Conservation (phyloP, 2,329 filamentous ascomycete genomes). For the Fusarium sp. region DNA sequence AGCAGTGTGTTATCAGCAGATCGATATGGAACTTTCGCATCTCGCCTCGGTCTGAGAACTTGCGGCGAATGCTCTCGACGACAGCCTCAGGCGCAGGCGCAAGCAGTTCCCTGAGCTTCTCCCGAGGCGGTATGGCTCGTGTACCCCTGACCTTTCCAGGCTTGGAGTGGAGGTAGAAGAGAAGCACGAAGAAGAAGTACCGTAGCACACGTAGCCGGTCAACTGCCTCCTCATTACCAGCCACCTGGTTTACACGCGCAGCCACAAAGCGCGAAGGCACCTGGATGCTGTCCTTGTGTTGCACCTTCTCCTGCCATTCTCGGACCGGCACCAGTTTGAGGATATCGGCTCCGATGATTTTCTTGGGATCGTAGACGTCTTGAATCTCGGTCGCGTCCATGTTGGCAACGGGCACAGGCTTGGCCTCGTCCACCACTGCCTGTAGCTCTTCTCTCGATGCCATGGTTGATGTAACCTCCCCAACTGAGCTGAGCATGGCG, state of each 20-base stretch:
- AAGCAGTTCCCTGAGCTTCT: conserved; percentile 69
- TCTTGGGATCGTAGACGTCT: conserved; percentile 76
- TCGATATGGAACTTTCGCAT: conserved; percentile 79
- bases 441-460: conserved; percentile 74
- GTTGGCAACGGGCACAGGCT: conserved; percentile 79
- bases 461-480: conserved; percentile 71
- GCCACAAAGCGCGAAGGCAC: conserved; percentile 73
- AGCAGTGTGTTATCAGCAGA: conserved; percentile 78
- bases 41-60: conserved; percentile 71
- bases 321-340: conserved; percentile 75
- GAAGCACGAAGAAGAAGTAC: conserved; percentile 68
- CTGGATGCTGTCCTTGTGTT: conserved; percentile 66
- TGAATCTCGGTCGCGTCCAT: conserved; percentile 72
- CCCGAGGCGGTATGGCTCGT: conserved; percentile 66
- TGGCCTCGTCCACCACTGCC: conserved; percentile 71
- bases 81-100: conserved; percentile 69
- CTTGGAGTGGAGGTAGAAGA: conserved; percentile 62
- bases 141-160: conserved; percentile 60
- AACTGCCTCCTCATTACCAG: conserved; percentile 64
- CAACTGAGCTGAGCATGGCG: conserved; percentile 73
- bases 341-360: conserved; percentile 74
- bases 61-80: conserved; percentile 73
- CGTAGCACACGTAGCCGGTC: conserved; percentile 67
- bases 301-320: conserved; percentile 78
- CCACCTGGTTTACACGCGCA: conserved; percentile 65